Base-by-base conservation (phyloP, 75 land plant species). In the Azolla pinnata region DNA sequence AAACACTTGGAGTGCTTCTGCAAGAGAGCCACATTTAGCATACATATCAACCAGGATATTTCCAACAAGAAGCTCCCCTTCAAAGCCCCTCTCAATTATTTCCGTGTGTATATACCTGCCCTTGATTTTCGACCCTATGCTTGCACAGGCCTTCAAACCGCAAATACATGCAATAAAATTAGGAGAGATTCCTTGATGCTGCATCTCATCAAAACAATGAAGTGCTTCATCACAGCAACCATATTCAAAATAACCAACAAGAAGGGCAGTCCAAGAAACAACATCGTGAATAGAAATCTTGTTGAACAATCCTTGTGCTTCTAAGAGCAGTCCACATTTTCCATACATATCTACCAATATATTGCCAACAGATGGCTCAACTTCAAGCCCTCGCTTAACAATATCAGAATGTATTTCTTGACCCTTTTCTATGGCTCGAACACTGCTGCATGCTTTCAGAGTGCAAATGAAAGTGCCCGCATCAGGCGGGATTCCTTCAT, bases 341-440 rank as follows among this genome's bases (percentile, higher is more conserved):
- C 62, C 70, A 59, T 72, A 77, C 75, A 67, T 62, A 57, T 77
- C 71, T 12, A 77, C 51, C 31, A 79, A 63, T 9, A 69, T 64
- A 58, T 63, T 77, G 12, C 46, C 72, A 8, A 77, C 59, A 17
- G 45, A 32, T 34, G 60, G 0, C 60, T 65, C 48, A 19, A 67
- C 48, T 23, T 45, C 61, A 33, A 60, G 26, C 33, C 54, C 44
- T 2, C 49, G 29, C 23, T 55, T 57, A n/a, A 34, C 26, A 52
- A 64, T 35, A 24, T 74, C 50, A 10, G 51, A 20, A 50, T 75
- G 58, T 1, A 74, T 23, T 25, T 40, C 25, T 44, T 68, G 54
- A 14, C 66, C 80, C 44, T 51, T 20, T 25, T 68, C 64, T 21
- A 78, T 7, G 60, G 34, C 52, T 8, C 35, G 59, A 18, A 61